Percentiles rank a stretch among this genome's conserved stretches.
Evolutionary conservation across 1,139 yeast genomes (phyloP).

Genomic region (Magnusiomyces fungicola): DNA sequence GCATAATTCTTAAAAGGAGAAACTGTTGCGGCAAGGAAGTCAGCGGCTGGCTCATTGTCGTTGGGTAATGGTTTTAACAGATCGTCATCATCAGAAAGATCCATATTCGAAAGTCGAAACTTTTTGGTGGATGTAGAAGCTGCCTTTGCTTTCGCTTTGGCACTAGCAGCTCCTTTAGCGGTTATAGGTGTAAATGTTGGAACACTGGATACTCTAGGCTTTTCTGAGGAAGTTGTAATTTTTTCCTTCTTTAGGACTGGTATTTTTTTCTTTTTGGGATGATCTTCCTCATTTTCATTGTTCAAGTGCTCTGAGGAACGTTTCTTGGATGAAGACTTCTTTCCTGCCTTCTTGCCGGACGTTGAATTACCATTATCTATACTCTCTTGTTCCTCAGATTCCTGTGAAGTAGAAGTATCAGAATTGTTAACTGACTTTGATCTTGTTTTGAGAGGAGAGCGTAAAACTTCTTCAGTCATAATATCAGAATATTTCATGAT

Average conservation of each 20-base stretch:
- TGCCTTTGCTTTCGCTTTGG: not conserved
- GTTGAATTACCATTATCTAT: too few species aligned
- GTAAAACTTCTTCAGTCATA: not conserved
- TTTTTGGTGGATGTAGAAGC: not conserved
- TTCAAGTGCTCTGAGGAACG: too few species aligned
- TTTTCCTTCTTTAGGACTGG: too few species aligned
- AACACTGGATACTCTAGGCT: too few species aligned
- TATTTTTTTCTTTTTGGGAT: too few species aligned
- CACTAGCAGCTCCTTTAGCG: not conserved
- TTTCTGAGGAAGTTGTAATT: too few species aligned
- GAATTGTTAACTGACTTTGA: not conserved
- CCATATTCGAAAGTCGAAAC: constrained; percentile 4
- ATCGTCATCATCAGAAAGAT: not conserved
- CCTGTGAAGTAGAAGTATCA: not conserved
- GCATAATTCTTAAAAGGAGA: not conserved
- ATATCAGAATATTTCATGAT: too few species aligned
- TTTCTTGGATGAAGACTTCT: too few species aligned
- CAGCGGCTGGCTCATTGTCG: not conserved
- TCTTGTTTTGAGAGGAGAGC: not conserved
- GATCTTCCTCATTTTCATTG: too few species aligned
- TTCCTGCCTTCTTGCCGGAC: too few species aligned
- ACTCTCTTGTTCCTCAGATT: constrained; percentile 6
- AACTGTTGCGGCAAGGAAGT: not conserved
- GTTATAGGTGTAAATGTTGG: too few species aligned
- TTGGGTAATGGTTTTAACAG: not conserved